These are phyloP conservation scores for Elsinoe ampelina DNA, from an alignment of 2,329 filamentous ascomycete species.

Conservation along the genomic window DNA sequence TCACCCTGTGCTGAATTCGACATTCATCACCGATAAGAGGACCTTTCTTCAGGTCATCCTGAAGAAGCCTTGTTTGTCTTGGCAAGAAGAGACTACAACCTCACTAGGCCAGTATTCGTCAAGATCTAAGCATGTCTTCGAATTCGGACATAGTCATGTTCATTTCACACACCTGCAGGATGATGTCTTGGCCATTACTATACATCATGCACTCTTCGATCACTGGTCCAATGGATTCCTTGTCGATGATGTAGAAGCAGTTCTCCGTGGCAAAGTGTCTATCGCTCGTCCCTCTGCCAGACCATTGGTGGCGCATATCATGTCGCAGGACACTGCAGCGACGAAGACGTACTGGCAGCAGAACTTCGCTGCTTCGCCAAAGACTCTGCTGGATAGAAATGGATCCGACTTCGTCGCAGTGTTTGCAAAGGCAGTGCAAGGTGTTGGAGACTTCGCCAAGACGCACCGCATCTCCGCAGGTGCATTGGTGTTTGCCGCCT, in stretches of 20 bases:
- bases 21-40: background rate
- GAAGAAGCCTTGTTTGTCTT: background rate
- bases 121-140: background rate
- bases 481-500: background rate
- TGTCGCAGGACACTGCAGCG: background rate
- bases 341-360: background rate
- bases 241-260: background rate
- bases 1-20: background rate
- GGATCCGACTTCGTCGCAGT: background rate
- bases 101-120: background rate
- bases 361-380: background rate
- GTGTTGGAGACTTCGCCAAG: background rate
- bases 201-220: conserved; percentile 4
- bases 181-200: background rate
- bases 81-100: background rate
- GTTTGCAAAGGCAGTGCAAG: background rate
- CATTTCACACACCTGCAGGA: background rate
- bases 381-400: background rate
- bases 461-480: background rate
- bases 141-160: background rate
- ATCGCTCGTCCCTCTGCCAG: background rate
- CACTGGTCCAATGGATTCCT: background rate
- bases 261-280: background rate
- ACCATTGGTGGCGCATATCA: background rate
- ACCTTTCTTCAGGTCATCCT: background rate